A percentile compares a stretch with the other conserved stretches of the same genome.
These are phyloP conservation scores for Spizellomyces sp. DNA, from an alignment of 192 early-diverging fungal genomes.

Conservation along the genomic window DNA sequence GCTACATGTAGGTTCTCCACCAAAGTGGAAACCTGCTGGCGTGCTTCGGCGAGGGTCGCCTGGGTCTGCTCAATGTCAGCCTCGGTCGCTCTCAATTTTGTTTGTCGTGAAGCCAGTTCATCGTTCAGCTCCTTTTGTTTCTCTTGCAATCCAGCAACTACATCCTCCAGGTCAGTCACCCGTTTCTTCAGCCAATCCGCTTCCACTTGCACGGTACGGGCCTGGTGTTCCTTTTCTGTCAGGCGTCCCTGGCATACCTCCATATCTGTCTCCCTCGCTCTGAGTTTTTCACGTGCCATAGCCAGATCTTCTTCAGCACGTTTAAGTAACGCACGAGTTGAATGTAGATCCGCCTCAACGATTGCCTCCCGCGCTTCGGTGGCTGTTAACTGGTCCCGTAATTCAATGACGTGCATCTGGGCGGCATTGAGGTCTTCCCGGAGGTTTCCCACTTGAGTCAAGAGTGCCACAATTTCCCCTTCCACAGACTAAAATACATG, in stretches of 20 bases:
- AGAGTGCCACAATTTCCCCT: conserved; percentile 28
- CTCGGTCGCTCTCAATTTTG: too few relatives aligned
- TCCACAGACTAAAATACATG: conserved; percentile 28
- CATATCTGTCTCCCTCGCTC: background rate
- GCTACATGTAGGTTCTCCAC: too few relatives aligned
- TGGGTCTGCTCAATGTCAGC: too few relatives aligned
- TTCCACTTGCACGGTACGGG: too few relatives aligned
- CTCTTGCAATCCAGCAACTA: background rate
- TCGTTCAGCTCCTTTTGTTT: background rate
- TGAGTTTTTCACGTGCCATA: conserved; percentile 5
- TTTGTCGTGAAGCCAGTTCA: background rate
- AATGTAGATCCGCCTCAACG: conserved; percentile 35
- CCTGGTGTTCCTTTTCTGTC: conserved; percentile 8
- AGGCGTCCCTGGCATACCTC: conserved; percentile 2
- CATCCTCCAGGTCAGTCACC: too few relatives aligned
- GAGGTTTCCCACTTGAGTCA: conserved; percentile 20
- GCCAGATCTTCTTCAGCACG: conserved; percentile 19
- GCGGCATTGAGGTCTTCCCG: conserved; percentile 5
- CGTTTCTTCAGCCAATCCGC: too few relatives aligned
- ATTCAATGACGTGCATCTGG: background rate
- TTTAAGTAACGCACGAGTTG: conserved; percentile 21
- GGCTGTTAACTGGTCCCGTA: conserved; percentile 26
- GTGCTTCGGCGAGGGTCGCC: too few relatives aligned
- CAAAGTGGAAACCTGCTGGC: too few relatives aligned
- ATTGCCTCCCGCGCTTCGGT: conserved; percentile 39